Base-by-base conservation (phyloP, 2,329 filamentous ascomycete species). In the Rosellinia necatrix region DNA sequence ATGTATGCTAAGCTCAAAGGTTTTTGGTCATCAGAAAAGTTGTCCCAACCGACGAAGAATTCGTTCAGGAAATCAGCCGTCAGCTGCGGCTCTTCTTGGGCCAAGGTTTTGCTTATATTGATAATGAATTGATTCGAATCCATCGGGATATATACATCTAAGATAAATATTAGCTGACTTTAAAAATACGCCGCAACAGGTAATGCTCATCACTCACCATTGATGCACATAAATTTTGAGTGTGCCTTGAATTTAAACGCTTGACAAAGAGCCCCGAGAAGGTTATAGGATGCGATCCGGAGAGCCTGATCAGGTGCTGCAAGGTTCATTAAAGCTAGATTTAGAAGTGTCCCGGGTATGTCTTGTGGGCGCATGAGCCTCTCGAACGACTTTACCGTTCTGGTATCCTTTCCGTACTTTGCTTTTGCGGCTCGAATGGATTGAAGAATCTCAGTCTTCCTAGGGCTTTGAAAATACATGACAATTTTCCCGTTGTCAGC, bases 21-120 rank as follows among this genome's bases (percentile, higher is more conserved):
- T 62, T 86, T 84, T 66, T 89, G 86, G 53, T 87, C 82, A 29
- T 86, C 82, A 1, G 83, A 80, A 63, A 88, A 86, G 64, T 85
- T 87, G 62, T 87, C 85, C 86, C 86, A 89, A 15, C 86, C 84
- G 21, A 88, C 84, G 56, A 89, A 89, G 66, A 89, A 89, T 64
- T 89, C 86, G n/a, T 86, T 88, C 34, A 89, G 66, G 64, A 89
- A 89, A 65, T 89, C 86, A 6, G 80, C 81, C 0, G 86, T 89
- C 6, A 89, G 76, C 63, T 88, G 85, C 19, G 86, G 84, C 65
- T 89, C 86, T 17, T 84, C 80, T 25, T 75, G 71, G 7, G 86
- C 85, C 13, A 89, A 74, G 58, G 84, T 81, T 64, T 80, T 81
- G 73, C 86, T 89, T 42, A 89, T 85, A 42, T 81, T 80, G 63